Conservation (phyloP, 2,329 filamentous ascomycete genomes). For the Salinomyces thailandicus region DNA sequence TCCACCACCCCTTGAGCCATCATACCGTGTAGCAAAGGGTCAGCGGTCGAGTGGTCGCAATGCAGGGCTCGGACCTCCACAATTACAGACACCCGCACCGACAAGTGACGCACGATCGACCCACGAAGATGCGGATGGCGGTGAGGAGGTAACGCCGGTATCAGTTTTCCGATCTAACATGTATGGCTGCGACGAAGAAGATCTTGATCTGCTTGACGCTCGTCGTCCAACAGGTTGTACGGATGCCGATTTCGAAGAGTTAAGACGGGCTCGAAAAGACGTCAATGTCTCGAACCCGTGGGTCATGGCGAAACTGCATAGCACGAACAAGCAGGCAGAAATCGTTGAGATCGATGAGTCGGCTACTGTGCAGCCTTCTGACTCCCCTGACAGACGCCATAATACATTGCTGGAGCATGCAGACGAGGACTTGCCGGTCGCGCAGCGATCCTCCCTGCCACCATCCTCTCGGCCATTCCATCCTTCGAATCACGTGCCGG, state of each 20-base stretch:
- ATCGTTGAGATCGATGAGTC: not conserved
- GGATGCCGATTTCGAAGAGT: conserved; percentile 22
- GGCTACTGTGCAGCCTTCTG: not conserved
- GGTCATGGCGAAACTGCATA: conserved; percentile 40
- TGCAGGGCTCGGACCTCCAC: not conserved
- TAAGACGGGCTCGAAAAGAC: conserved; percentile 24
- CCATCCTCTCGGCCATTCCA: conserved; percentile 9
- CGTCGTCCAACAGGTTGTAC: conserved; percentile 10
- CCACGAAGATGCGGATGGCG: not conserved
- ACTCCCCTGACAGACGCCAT: not conserved
- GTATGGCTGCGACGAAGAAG: conserved; percentile 28
- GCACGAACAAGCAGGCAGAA: conserved; percentile 4
- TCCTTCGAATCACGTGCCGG: conserved; percentile 14
- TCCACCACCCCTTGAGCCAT: not conserved
- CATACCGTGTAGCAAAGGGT: not conserved
- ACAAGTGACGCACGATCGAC: not conserved
- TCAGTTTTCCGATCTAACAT: conserved; percentile 22
- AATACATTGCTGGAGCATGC: not conserved
- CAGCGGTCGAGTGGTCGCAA: not conserved
- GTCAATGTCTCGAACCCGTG: conserved; percentile 37
- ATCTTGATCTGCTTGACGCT: conserved; percentile 15
- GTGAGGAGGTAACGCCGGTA: not conserved
- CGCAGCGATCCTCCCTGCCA: conserved; percentile 23
- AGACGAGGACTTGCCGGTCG: conserved; percentile 16
- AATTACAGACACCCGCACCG: not conserved